These are phyloP conservation scores for Lotmaria passim DNA, from an alignment of 208 protist species.

Conservation along the genomic window DNA sequence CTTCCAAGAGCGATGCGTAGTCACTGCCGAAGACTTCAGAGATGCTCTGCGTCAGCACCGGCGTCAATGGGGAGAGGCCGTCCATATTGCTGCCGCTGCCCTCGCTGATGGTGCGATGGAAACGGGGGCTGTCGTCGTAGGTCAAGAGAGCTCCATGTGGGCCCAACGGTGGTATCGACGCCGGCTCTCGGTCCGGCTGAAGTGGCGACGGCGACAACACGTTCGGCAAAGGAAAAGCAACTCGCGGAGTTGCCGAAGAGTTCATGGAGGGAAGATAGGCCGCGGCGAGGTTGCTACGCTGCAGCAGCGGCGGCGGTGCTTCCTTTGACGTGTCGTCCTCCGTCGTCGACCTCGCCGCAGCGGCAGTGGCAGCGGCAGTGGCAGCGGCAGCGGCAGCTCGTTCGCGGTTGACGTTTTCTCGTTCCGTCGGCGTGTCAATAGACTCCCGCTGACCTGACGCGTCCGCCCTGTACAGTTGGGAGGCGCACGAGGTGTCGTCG, in stretches of 20 bases:
- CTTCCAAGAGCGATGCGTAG: conserved; percentile 20
- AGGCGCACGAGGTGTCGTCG: not conserved
- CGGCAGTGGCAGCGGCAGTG: not conserved
- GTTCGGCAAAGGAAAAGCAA: not conserved
- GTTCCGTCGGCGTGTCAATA: conserved; percentile 10
- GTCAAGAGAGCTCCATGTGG: not conserved
- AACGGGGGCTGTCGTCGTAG: not conserved
- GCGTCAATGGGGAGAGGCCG: conserved; percentile 17
- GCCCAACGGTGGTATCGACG: not conserved
- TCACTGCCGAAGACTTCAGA: conserved; percentile 26
- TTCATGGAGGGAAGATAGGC: not conserved
- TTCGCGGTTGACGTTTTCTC: not conserved
- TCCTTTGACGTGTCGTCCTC: not conserved
- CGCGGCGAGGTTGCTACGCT: not conserved
- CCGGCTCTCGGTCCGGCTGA: not conserved
- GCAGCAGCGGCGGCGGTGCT: not conserved
- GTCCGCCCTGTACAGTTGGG: not conserved
- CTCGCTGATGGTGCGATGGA: not conserved
- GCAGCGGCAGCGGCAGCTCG: not conserved
- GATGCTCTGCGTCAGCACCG: conserved; percentile 12
- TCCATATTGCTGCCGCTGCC: not conserved
- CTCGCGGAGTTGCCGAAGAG: too few relatives aligned
- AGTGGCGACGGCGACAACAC: conserved; percentile 9
- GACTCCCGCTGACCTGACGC: not conserved
- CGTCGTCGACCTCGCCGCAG: not conserved